Evolutionary conservation across 2,329 filamentous ascomycete genomes (phyloP).

Genomic region (Chrysosporium queenslandicum): DNA sequence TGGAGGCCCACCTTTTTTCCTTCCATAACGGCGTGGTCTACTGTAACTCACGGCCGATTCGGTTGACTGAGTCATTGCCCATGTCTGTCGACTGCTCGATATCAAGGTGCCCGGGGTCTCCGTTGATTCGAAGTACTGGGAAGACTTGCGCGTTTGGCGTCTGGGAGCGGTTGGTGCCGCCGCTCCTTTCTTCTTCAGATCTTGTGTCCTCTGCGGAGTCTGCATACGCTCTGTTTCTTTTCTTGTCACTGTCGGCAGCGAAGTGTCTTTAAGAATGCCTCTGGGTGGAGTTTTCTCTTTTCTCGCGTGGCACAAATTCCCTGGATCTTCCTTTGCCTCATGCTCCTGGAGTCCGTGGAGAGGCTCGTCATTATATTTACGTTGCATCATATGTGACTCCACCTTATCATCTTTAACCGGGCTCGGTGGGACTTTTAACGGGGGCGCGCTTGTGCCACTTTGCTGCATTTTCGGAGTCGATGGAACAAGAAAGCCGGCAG

Average conservation of each 20-base stretch:
- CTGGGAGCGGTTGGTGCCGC: conserved; percentile 8
- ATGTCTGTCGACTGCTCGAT: conserved; percentile 7
- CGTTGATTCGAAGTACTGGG: conserved; percentile 22
- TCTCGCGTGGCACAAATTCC: not conserved
- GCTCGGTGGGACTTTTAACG: not conserved
- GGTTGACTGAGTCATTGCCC: conserved; percentile 12
- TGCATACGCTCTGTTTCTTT: conserved; percentile 10
- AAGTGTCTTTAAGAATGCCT: conserved; percentile 17
- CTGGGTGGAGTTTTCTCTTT: conserved; percentile 1
- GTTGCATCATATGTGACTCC: not conserved
- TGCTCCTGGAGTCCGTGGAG: not conserved
- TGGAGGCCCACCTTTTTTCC: conserved; percentile 22
- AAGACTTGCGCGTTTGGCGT: conserved; percentile 18
- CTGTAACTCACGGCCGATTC: conserved; percentile 15
- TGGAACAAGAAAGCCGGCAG: not conserved
- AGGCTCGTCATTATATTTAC: not conserved
- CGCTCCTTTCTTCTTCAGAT: conserved; percentile 16
- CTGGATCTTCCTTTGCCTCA: not conserved
- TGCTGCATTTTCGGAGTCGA: conserved; percentile 2
- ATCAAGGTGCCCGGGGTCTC: conserved; percentile 22
- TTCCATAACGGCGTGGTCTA: conserved; percentile 16
- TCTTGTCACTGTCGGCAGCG: not conserved
- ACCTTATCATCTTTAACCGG: not conserved
- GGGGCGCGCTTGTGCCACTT: not conserved
- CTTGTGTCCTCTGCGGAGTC: conserved; percentile 5